phyloP scores from a whole-genome alignment of 257 asterid species.

The Lithospermum erythrorhizon region DNA sequence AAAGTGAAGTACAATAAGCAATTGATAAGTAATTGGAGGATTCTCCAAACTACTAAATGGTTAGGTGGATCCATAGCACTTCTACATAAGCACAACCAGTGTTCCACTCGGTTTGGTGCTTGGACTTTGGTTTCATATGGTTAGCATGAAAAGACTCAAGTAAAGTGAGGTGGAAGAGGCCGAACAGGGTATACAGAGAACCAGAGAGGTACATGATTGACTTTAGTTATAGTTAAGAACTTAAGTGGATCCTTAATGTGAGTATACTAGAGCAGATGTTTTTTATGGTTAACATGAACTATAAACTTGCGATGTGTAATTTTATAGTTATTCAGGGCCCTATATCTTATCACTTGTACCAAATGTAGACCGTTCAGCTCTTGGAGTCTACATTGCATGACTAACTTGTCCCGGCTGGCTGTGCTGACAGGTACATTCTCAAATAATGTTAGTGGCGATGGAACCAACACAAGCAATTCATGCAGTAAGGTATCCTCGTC shows the following conservation, averaged over 20 bases:
- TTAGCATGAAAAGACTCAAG: background rate
- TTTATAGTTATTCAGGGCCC: background rate
- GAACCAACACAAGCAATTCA: slow-evolving; percentile 36
- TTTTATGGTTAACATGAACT: background rate
- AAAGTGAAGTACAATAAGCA: no score
- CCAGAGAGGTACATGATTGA: no score
- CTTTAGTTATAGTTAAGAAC: no score
- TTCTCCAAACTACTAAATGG: no score
- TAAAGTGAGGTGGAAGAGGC: no score
- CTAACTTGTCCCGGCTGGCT: slow-evolving; percentile 5
- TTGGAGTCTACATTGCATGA: background rate
- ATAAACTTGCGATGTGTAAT: background rate
- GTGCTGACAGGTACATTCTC: slow-evolving; percentile 19
- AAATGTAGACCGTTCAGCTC: background rate
- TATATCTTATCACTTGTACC: background rate
- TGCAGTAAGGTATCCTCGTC: slow-evolving; percentile 58
- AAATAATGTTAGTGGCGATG: slow-evolving; percentile 38
- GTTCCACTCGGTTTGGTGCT: background rate
- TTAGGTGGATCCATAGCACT: no score
- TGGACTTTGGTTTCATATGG: background rate
- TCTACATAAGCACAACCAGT: no score
- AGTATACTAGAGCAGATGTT: background rate
- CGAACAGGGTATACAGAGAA: no score
- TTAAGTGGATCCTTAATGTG: no score
- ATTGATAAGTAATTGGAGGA: no score